A percentile compares a stretch with the other conserved stretches of the same genome.
Conservation (phyloP, 2,329 filamentous ascomycete species). For the Davidsoniella virescens region DNA sequence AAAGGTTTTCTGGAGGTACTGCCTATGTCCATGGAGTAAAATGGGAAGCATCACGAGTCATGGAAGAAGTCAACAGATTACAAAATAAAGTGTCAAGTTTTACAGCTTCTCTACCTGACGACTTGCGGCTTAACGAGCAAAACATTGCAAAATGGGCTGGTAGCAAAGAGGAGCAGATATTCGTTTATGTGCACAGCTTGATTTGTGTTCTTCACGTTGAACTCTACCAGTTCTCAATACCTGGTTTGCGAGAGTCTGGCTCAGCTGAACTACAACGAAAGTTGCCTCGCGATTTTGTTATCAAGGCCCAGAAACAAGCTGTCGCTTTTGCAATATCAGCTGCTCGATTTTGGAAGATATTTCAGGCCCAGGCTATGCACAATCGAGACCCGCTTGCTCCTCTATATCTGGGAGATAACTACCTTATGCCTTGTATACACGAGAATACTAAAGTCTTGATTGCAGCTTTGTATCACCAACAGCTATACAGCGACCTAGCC, state of each 20-base stretch:
- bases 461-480: constrained; percentile 21
- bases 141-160: constrained; percentile 20
- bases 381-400: constrained; percentile 16
- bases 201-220: constrained; percentile 24
- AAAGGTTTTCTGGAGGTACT: constrained; percentile 12
- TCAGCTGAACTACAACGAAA: constrained; percentile 20
- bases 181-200: constrained; percentile 23
- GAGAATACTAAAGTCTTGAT: constrained; percentile 19
- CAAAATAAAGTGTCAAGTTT: constrained; percentile 24
- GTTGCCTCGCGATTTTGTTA: constrained; percentile 23
- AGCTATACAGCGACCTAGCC: constrained; percentile 21
- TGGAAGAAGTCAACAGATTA: constrained; percentile 22
- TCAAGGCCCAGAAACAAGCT: constrained; percentile 24
- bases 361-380: constrained; percentile 19
- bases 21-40: constrained; percentile 12
- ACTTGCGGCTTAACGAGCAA: constrained; percentile 21
- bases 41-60: constrained; percentile 23
- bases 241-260: constrained; percentile 21
- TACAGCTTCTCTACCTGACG: constrained; percentile 21
- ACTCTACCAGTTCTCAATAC: constrained; percentile 25
- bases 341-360: constrained; percentile 22
- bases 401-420: constrained; percentile 11
- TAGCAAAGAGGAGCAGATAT: constrained; percentile 20
- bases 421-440: constrained; percentile 14
- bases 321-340: constrained; percentile 24